Evolutionary conservation across 1,284 basidiomycete species (phyloP), one percentile per base, ranked within the genome.

Genomic region (Trichosporon ovoides): DNA sequence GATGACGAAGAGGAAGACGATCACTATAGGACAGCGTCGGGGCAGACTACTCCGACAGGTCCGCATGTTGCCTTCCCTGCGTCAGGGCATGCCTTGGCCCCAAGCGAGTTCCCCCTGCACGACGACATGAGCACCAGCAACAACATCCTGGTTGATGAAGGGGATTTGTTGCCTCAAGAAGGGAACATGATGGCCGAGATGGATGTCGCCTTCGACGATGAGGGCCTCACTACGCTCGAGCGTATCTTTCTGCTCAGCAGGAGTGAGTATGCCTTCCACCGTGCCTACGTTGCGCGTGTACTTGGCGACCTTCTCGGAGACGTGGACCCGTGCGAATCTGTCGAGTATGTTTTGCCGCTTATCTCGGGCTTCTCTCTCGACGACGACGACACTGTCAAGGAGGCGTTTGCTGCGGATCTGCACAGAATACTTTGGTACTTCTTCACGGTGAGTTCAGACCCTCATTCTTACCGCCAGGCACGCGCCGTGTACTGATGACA

Each of bases 381-480:
- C 71, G 85, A 89, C 74, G 94, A 97, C 65, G 91, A 95, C 66
- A 78, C 84, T 38, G 93, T 98, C 60, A 93, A 91, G 75, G 91
- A 96, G 70, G 89, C 91, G 0, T 86, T 98, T 38, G 87, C 91
- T 1, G 83, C 85, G 2, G 86, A 91, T 68, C 80, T 98, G 22
- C 85, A 91, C 53, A 79, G 83, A 43, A 84, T 96, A 65, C 84
- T 97, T 64, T 97, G 92, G 92, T 96, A 90, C 86, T 98, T 95
- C 77, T 87, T 91, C 71, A 87, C 90, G 34, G 85, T 88, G 65
- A 57, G 61, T 59, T 14, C 43, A n/a, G n/a, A n/a, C n/a, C 16
- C 16, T 14, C 6, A 2, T 13, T 12, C 11, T 1, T n/a, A 18
- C 10, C 4, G 18, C n/a, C 14, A 24, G 14, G n/a, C n/a, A n/a